Percentiles rank a stretch among this genome's conserved stretches.
Evolutionary conservation across 2,329 filamentous ascomycete genomes (phyloP).

Genomic region (Epichloe glyceriae): DNA sequence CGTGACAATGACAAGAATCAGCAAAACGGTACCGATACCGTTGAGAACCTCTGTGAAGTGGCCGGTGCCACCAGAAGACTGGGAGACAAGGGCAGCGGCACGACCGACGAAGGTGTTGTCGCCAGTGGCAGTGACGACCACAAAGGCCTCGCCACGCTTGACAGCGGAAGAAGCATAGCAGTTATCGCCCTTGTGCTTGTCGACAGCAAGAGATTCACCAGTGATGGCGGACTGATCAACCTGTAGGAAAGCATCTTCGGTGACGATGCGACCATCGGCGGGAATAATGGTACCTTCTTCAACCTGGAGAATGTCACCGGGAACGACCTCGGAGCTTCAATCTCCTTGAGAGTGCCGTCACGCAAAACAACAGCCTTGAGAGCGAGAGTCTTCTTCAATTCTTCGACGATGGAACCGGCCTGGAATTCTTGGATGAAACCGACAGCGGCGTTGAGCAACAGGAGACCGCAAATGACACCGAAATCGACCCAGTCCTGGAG

Average conservation of each 20-base stretch:
- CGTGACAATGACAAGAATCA: constrained; percentile 69
- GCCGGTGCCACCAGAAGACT: constrained; percentile 59
- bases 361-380: constrained; percentile 80
- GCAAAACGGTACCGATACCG: constrained; percentile 68
- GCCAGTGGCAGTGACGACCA: constrained; percentile 73
- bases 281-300: constrained; percentile 87
- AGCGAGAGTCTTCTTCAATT: constrained; percentile 80
- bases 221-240: constrained; percentile 89
- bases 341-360: constrained; percentile 61
- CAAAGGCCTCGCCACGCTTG: constrained; percentile 79
- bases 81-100: constrained; percentile 72
- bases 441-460: constrained; percentile 72
- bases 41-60: constrained; percentile 89
- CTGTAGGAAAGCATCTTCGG: constrained; percentile 73
- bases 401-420: constrained; percentile 79
- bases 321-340: constrained; percentile 74
- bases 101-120: constrained; percentile 86
- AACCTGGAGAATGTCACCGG: constrained; percentile 79
- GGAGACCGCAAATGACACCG: constrained; percentile 73
- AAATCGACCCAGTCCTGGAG: constrained; percentile 87
- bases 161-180: constrained; percentile 79
- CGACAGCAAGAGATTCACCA: constrained; percentile 80
- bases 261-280: constrained; percentile 76
- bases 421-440: constrained; percentile 86
- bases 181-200: constrained; percentile 71